Percentiles rank a stretch among this genome's conserved stretches.
Conservation (phyloP, 129 eudicot species). For the Cynara cardunculus region DNA sequence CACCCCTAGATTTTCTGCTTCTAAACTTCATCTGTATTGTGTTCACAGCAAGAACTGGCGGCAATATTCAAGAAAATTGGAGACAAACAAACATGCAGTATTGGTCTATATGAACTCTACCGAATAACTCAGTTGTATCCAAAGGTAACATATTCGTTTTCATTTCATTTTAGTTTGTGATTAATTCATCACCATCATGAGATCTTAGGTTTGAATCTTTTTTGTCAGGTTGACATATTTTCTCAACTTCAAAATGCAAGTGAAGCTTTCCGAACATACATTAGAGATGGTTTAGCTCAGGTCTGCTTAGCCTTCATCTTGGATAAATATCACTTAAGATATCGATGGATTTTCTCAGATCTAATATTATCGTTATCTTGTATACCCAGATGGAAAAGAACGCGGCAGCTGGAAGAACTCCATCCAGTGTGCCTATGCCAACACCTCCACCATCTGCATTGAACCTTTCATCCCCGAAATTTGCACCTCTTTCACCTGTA, state of each 20-base stretch:
- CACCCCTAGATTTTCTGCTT: not conserved
- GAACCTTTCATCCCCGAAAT: slow-evolving; percentile 77
- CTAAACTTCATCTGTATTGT: not conserved
- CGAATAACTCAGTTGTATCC: slow-evolving; percentile 93
- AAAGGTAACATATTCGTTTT: slow-evolving; percentile 34
- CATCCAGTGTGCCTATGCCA: slow-evolving; percentile 83
- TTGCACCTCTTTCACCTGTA: slow-evolving; percentile 83
- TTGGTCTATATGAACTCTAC: slow-evolving; percentile 88
- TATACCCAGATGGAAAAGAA: slow-evolving; percentile 87
- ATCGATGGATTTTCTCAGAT: not conserved
- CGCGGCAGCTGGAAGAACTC: slow-evolving; percentile 99
- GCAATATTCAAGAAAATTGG: slow-evolving; percentile 98
- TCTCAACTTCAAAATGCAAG: slow-evolving; percentile 98
- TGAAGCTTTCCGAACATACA: slow-evolving; percentile 95
- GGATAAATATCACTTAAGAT: not conserved
- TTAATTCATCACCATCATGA: not conserved
- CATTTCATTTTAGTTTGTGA: not conserved
- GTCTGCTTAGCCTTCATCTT: slow-evolving; percentile 27
- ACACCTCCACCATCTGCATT: slow-evolving; percentile 91
- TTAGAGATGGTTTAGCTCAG: slow-evolving; percentile 98
- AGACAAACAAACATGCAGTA: slow-evolving; percentile 94
- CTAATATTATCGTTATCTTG: not conserved
- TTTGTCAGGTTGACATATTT: slow-evolving; percentile 85
- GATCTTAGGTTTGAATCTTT: not conserved
- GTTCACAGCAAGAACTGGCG: slow-evolving; percentile 86